Base-by-base conservation (phyloP, 2,329 filamentous ascomycete species). In the Colletotrichum orchidophilum region DNA sequence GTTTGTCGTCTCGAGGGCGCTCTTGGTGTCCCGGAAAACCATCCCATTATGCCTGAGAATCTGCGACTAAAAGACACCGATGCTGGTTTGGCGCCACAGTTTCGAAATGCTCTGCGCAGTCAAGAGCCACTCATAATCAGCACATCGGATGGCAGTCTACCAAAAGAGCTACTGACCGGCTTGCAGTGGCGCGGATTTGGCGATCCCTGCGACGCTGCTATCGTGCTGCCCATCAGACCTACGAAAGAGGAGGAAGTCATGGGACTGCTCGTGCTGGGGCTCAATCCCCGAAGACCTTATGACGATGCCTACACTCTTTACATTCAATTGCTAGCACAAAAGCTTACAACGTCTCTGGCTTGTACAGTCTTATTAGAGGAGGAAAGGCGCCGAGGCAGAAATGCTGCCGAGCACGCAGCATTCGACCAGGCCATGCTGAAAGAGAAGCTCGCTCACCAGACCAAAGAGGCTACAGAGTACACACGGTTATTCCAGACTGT, bases 261-360 rank as follows among this genome's bases (percentile, higher is more conserved):
- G 70, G 93, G 91, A 0, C 88, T 94, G 72, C 81, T 95, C 4
- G 85, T 94, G 15, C 83, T 94, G 52, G 92, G 91, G 1, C 83
- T 94, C 11, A 94, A 94, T 75, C 91, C 92, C 6, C 84, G 92
- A 53, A 84, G 91, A 52, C 92, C 92, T 0, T 94, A 93, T 73
- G 92, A 94, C 75, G 90, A 92, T 70, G 91, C 93, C 73, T 94
- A 94, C 75, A 87, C 86, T 52, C 86, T 92, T 9, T 94, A 92
- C 75, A 85, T 94, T 21, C 88, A 84, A 15, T 78, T 87, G 5
- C 76, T 88, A 39, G 83, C 80, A 50, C 84, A 87, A 72, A 93
- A 85, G 77, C 81, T 94, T 7, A 90, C 89, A 1, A 93, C 90
- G 1, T 92, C 91, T 0, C 82, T 94, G 60, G 92, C 92, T 7